phyloP scores from a whole-genome alignment of 106 monocot genomes.

The Allium sativum region DNA sequence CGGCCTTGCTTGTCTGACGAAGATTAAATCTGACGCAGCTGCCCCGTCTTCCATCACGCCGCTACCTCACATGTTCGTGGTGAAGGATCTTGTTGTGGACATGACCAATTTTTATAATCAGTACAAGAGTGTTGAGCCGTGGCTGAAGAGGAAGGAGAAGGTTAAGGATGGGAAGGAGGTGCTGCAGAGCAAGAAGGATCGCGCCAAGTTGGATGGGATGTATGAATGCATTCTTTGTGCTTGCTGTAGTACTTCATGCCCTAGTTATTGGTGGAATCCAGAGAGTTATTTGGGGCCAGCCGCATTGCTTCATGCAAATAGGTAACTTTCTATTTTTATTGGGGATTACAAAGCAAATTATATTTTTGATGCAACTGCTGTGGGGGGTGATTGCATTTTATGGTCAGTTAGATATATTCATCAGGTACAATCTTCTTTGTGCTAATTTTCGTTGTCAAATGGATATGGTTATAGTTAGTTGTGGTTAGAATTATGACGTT shows the following conservation, averaged over 20 bases:
- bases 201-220: conserved; percentile 90
- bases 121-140: conserved; percentile 95
- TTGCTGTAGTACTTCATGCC: conserved; percentile 89
- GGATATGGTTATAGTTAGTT: too few species aligned
- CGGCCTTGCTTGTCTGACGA: conserved; percentile 85
- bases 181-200: conserved; percentile 70
- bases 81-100: conserved; percentile 94
- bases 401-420: too few species aligned
- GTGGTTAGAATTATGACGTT: too few species aligned
- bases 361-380: too few species aligned
- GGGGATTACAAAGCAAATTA: neutral
- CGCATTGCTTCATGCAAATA: conserved; percentile 86
- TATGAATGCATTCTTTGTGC: conserved; percentile 96
- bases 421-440: too few species aligned
- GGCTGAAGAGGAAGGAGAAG: conserved; percentile 87
- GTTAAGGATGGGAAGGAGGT: conserved; percentile 56
- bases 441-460: too few species aligned
- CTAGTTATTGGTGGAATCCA: conserved; percentile 99
- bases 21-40: conserved; percentile 23
- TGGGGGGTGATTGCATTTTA: too few species aligned
- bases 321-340: conserved; percentile 23
- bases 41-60: conserved; percentile 35
- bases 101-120: conserved; percentile 95
- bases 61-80: conserved; percentile 84
- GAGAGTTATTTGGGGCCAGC: conserved; percentile 89